Evolutionary conservation across 352 stramenopile species (phyloP), one percentile per base, ranked within the genome.

Genomic region (Phytophthora capsici): DNA sequence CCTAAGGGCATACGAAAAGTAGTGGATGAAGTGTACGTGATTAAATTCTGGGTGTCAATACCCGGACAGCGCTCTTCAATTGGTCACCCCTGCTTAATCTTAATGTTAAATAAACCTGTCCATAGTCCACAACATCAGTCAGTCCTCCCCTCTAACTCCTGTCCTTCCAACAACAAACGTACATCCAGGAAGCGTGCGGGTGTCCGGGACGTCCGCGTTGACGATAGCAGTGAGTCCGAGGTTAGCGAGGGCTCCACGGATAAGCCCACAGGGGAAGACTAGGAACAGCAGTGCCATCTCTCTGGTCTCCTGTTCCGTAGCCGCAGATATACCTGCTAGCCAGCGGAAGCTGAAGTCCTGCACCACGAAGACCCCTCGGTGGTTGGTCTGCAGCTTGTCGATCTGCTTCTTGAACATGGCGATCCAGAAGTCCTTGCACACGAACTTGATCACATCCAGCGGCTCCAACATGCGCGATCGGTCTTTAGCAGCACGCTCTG

Each of bases 391-490:
- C 30, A 99, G 77, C 80, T 99, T 99, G 75, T 99, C 96, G 73
- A 99, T 98, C 77, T 99, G 93, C 71, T 99, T 99, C 57, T 97
- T 93, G 73, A 99, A 99, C 46, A 99, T 93, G 51, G 97, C 79
- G 64, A 94, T 97, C 97, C 97, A 99, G 58, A 99, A 96, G 75
- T 99, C 96, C 74, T 99, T 99, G 82, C 97, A 99, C 30, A 99
- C 73, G 73, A 99, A 99, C 81, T 99, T 99, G 69, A 99, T 97
- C 53, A 98, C 93, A 57, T 99, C 96, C 48, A 99, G 81, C 41
- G 91, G 86, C 67, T 97, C 89, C 22, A 86, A 63, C 84, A 96
- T 93, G 30, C 88, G 86, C 41, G 88, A 71, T 5, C 85, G 80
- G 44, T 96, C 88, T 60, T 84, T 89, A 7, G 82, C 79, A 14